Evolutionary conservation across 371 early-diverging fungal species (phyloP).

Genomic region (Parasitella parasitica): DNA sequence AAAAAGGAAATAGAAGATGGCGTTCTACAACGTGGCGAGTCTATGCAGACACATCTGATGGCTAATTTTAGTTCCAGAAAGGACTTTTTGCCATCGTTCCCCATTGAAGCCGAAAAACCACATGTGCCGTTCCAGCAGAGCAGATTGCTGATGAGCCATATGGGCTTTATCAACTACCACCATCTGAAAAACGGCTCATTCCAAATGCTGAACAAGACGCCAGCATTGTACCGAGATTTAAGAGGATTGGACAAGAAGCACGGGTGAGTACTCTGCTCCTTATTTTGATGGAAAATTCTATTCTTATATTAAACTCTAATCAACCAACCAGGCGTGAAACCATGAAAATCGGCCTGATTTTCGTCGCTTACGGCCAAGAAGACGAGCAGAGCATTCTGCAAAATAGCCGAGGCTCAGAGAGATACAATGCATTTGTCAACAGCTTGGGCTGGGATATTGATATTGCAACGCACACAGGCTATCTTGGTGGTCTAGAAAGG

Average conservation of each 20-base stretch:
- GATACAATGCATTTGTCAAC: constrained; percentile 79
- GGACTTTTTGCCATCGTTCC: constrained; percentile 55
- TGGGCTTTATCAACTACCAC: constrained; percentile 74
- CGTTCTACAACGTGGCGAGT: constrained; percentile 17
- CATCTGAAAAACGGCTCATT: constrained; percentile 71
- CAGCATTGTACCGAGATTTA: constrained; percentile 71
- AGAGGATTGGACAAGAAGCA: constrained; percentile 76
- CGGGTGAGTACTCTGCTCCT: constrained; percentile 53
- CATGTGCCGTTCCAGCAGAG: constrained; percentile 64
- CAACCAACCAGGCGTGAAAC: constrained; percentile 67
- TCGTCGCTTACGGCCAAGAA: constrained; percentile 91
- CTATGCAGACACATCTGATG: constrained; percentile 30
- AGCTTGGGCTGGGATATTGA: constrained; percentile 88
- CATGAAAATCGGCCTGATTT: constrained; percentile 87
- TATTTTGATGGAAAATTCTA: background rate
- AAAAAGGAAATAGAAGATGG: constrained; percentile 21
- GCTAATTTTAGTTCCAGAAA: constrained; percentile 57
- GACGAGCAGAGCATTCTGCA: constrained; percentile 81
- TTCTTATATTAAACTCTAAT: background rate
- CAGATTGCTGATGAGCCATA: constrained; percentile 70
- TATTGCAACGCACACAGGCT: constrained; percentile 82
- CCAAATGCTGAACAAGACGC: constrained; percentile 65
- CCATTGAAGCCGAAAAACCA: constrained; percentile 54
- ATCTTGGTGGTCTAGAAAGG: constrained; percentile 83
- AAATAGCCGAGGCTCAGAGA: constrained; percentile 66